Conservation (phyloP, 768 basidiomycete species). For the Psilocybe subaeruginosa region DNA sequence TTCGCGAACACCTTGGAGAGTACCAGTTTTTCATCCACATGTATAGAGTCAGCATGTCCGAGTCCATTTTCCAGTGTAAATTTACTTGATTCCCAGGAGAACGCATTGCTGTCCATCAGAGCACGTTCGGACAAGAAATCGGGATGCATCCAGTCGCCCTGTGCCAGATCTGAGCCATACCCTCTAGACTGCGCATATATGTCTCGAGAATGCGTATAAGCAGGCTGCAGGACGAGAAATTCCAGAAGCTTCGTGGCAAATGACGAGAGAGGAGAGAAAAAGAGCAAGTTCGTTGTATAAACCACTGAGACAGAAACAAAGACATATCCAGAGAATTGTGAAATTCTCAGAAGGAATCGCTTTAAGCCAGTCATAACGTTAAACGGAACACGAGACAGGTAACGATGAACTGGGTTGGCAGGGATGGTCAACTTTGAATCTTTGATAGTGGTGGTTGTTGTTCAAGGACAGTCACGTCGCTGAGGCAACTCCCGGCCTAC, state of each 20-base stretch:
- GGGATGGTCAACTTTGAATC: not conserved
- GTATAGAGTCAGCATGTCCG: constrained; percentile 32
- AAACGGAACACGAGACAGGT: not conserved
- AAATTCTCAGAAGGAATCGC: constrained; percentile 16
- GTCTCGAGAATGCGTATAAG: not conserved
- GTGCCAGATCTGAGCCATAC: constrained; percentile 1
- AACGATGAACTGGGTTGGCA: not conserved
- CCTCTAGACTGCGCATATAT: not conserved
- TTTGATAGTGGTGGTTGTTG: not conserved
- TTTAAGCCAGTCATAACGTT: constrained; percentile 11
- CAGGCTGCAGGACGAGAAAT: constrained; percentile 15
- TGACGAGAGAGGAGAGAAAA: constrained; percentile 35
- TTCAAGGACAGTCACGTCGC: too few relatives aligned
- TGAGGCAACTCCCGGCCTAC: too few relatives aligned
- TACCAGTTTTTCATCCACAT: constrained; percentile 52
- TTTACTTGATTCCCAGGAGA: constrained; percentile 37
- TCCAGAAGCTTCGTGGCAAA: constrained; percentile 27
- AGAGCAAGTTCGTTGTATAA: constrained; percentile 45
- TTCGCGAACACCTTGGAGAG: constrained; percentile 72
- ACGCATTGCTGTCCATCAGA: constrained; percentile 1
- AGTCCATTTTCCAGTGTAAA: constrained; percentile 36
- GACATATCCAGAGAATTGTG: constrained; percentile 26
- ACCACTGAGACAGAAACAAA: constrained; percentile 40
- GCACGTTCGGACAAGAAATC: not conserved
- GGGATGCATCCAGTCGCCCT: not conserved